Percentiles rank a stretch among this genome's conserved stretches.
Conservation (phyloP, 2,329 filamentous ascomycete species). For the Elsinoe perseae region DNA sequence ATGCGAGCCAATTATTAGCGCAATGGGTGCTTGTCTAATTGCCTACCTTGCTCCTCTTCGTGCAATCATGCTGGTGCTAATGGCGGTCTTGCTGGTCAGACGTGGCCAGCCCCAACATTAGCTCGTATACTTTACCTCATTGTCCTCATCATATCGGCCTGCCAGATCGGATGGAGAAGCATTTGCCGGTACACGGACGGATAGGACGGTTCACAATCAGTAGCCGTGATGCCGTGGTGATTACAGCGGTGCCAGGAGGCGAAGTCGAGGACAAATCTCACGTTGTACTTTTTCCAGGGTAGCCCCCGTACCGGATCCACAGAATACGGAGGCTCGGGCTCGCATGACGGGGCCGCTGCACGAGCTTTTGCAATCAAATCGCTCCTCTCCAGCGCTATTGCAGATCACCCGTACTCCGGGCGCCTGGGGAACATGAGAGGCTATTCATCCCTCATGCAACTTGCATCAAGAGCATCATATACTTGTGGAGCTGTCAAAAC, state of each 20-base stretch:
- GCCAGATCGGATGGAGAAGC: not conserved
- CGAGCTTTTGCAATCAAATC: conserved; percentile 6
- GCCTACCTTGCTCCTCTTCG: not conserved
- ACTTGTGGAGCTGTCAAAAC: too few species aligned
- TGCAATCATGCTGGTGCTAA: not conserved
- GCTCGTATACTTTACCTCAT: not conserved
- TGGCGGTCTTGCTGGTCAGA: not conserved
- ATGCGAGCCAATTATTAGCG: too few species aligned
- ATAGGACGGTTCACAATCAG: not conserved
- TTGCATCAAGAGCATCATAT: too few species aligned
- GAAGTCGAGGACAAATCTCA: conserved; percentile 1
- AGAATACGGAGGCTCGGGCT: not conserved
- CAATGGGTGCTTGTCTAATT: too few species aligned
- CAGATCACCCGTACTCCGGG: not conserved
- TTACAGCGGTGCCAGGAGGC: conserved; percentile 11
- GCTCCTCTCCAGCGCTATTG: not conserved
- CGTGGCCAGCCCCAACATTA: not conserved
- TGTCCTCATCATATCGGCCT: not conserved
- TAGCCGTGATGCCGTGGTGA: conserved; percentile 8
- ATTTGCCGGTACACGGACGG: not conserved
- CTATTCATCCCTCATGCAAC: conserved; percentile 1
- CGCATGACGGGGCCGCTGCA: not conserved
- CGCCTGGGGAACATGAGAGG: conserved; percentile 4
- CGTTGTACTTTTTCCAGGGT: not conserved
- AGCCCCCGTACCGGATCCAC: conserved; percentile 5